Conservation (phyloP, 805 yeast species). For the Saccharomycopsis sp. region DNA sequence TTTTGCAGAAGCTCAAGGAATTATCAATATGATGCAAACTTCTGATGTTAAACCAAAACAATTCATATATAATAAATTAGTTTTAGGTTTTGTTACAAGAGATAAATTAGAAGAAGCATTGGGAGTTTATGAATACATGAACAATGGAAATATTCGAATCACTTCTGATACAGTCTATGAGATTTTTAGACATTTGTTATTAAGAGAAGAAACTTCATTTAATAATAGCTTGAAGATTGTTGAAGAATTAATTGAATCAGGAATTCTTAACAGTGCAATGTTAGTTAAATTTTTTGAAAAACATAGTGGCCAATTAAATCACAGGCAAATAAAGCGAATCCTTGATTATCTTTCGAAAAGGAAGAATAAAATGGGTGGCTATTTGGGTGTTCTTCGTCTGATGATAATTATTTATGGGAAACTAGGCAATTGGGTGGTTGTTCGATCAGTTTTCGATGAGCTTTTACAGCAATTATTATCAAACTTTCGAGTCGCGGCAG, state of each 20-base stretch:
- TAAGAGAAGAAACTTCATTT: neutral
- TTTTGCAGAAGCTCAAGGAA: neutral
- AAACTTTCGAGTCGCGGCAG: neutral
- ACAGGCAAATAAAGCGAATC: neutral
- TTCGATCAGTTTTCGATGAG: neutral
- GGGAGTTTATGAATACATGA: neutral
- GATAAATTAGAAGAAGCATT: neutral
- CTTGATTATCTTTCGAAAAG: neutral
- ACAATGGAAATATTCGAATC: neutral
- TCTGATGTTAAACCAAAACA: neutral
- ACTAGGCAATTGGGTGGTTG: neutral
- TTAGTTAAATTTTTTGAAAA: neutral
- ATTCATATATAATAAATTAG: neutral
- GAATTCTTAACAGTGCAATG: neutral
- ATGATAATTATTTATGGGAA: neutral
- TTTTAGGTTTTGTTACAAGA: neutral
- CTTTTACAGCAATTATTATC: neutral
- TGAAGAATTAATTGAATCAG: neutral
- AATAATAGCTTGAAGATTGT: neutral
- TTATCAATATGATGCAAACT: neutral
- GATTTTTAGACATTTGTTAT: neutral
- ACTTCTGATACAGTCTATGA: neutral
- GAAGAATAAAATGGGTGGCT: neutral
- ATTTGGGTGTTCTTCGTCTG: neutral
- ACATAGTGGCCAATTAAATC: neutral